Evolutionary conservation across 139 green algal genomes (phyloP), one percentile per base, ranked within the genome.

Genomic region (Micractinium sp.): DNA sequence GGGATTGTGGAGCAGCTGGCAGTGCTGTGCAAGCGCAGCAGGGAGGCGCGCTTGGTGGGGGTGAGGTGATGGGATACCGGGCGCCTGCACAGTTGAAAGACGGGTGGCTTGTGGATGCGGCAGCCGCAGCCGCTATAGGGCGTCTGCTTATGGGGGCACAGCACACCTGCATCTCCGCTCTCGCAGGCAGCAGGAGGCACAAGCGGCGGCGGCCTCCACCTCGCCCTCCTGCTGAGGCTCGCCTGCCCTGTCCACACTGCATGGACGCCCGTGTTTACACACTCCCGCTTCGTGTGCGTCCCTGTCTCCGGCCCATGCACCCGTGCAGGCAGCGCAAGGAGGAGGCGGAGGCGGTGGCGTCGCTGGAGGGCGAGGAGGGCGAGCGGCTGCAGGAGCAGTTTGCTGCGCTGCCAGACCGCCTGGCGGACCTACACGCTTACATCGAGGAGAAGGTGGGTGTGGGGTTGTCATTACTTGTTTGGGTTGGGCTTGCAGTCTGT

Each of bases 341-440:
- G 53, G 56, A 19, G 1, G 33, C 47, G 9, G 87, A 93, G 47
- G 90, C 89, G 41, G 74, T 93, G 53, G 86, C 92, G 35, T 88
- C 80, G 20, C 16, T 81, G 14, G 85, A 80, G 1, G 39, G 82
- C 18, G 76, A 92, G 76, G 47, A 56, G 47, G 47, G 47, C 7
- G 47, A 56, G 47, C 47, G 47, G 47, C 66, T 88, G 39, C 14
- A 80, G 60, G 35, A 60, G 22, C 4, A 12, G 35, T 87, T 29
- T 41, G 82, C 61, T 0, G 33, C 38, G 9, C 75, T 89, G 86
- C 75, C 75, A 1, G 76, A 69, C 12, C 19, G 23, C 3, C 56
- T 53, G 35, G 71, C 36, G 14, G 56, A 66, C n/a, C 86, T 89
- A 75, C 56, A 41, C 35, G 38, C 36, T 0, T 79, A 41, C 35